Evolutionary conservation across 2,329 filamentous ascomycete genomes (phyloP).

Genomic region (Nothomitra cinnamomea): DNA sequence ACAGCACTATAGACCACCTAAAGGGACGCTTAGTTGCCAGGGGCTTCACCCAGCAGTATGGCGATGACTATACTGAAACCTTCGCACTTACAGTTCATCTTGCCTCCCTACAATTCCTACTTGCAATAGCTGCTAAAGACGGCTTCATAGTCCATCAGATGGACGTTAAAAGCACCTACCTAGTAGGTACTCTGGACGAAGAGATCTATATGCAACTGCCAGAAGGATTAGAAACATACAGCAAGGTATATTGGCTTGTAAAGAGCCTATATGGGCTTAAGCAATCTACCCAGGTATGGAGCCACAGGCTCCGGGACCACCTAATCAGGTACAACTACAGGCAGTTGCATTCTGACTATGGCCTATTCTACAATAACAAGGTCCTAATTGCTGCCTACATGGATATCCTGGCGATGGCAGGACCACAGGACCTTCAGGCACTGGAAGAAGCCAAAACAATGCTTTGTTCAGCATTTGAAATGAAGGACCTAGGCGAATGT

Average conservation of each 20-base stretch:
- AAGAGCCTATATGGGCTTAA: too few species aligned
- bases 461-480: slow-evolving; percentile 13
- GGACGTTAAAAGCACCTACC: slow-evolving; percentile 8
- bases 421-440: slow-evolving; percentile 6
- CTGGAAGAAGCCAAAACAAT: slow-evolving; percentile 12
- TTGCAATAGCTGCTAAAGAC: slow-evolving; percentile 5
- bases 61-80: slow-evolving; percentile 7
- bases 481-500: slow-evolving; percentile 14
- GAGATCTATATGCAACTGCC: slow-evolving; percentile 15
- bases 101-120: not conserved
- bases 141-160: slow-evolving; percentile 4
- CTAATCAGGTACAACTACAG: too few species aligned
- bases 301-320: too few species aligned
- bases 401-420: slow-evolving; percentile 16
- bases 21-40: slow-evolving; percentile 8
- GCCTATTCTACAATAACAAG: not conserved
- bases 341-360: too few species aligned
- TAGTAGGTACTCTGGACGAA: slow-evolving; percentile 8
- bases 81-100: slow-evolving; percentile 5
- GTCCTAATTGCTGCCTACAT: slow-evolving; percentile 15
- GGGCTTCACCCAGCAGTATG: slow-evolving; percentile 6
- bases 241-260: too few species aligned
- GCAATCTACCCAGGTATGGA: too few species aligned
- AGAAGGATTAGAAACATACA: slow-evolving; percentile 7
- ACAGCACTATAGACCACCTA: slow-evolving; percentile 4